phyloP scores from a whole-genome alignment of 495 filamentous ascomycete genomes.

The Pyronema domesticum region DNA sequence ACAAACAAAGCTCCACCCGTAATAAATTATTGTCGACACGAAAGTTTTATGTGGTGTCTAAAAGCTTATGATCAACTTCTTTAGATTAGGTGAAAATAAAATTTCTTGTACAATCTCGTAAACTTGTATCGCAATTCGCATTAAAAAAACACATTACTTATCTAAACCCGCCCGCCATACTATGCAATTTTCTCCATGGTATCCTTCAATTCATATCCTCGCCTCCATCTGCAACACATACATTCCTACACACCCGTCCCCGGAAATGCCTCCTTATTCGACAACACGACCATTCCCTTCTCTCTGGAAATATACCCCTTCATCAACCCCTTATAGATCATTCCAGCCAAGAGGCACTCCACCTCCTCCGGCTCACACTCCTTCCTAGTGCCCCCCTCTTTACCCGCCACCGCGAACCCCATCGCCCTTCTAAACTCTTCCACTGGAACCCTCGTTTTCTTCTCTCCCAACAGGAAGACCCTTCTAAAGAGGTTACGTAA shows the following conservation, averaged over 20 bases:
- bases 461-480: conserved; percentile 64
- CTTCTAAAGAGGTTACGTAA: conserved; percentile 78
- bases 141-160: no score
- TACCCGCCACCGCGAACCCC: conserved; percentile 38
- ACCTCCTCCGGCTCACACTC: conserved; percentile 77
- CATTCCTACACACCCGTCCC: conserved; percentile 54
- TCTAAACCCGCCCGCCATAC: no score
- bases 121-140: no score
- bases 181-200: no score
- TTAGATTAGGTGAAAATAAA: no score
- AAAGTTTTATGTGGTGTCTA: no score
- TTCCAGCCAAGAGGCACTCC: conserved; percentile 81
- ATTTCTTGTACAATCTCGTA: no score
- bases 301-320: conserved; percentile 95
- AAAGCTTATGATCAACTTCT: no score
- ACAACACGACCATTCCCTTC: conserved; percentile 71
- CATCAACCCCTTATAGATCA: conserved; percentile 96
- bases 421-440: conserved; percentile 58
- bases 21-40: no score
- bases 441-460: conserved; percentile 66
- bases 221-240: no score
- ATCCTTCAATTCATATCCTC: no score
- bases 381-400: conserved; percentile 48
- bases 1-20: no score
- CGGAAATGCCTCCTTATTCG: conserved; percentile 79